Percentiles rank a stretch among this genome's conserved stretches.
phyloP scores from a whole-genome alignment of 2,329 filamentous ascomycete genomes.

The Thermoascus crustaceus region DNA sequence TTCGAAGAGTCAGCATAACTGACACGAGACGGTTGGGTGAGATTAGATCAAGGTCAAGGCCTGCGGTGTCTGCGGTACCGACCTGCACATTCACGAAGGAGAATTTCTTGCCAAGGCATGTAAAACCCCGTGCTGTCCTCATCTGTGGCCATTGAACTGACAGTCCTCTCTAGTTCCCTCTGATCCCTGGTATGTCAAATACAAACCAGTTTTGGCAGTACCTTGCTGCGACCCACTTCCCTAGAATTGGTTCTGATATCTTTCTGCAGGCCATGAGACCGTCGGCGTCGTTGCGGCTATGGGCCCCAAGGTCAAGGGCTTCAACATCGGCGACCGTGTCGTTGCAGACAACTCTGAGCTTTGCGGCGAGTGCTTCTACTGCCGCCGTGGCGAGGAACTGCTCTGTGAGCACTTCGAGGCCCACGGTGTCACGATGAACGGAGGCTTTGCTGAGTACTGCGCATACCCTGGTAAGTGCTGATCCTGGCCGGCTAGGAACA shows the following conservation, averaged over 20 bases:
- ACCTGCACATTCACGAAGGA: conserved; percentile 52
- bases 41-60: conserved; percentile 57
- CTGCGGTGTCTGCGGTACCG: conserved; percentile 55
- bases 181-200: conserved; percentile 46
- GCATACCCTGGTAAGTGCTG: conserved; percentile 36
- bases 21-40: background rate
- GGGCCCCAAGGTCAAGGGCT: conserved; percentile 51
- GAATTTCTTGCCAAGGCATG: conserved; percentile 53
- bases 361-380: conserved; percentile 67
- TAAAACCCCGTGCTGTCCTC: background rate
- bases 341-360: conserved; percentile 50
- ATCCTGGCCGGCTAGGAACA: background rate
- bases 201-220: conserved; percentile 6
- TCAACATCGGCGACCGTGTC: conserved; percentile 56
- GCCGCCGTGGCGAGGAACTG: conserved; percentile 57
- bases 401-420: conserved; percentile 63
- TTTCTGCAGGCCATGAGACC: conserved; percentile 52
- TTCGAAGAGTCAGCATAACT: background rate
- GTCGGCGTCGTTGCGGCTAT: conserved; percentile 56
- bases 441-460: conserved; percentile 65
- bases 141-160: conserved; percentile 1
- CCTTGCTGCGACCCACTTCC: too few relatives aligned
- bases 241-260: conserved; percentile 1
- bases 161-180: conserved; percentile 44
- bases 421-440: conserved; percentile 52